Base-by-base conservation (phyloP, 75 land plant genomes). In the Adiantum capillusveneris region DNA sequence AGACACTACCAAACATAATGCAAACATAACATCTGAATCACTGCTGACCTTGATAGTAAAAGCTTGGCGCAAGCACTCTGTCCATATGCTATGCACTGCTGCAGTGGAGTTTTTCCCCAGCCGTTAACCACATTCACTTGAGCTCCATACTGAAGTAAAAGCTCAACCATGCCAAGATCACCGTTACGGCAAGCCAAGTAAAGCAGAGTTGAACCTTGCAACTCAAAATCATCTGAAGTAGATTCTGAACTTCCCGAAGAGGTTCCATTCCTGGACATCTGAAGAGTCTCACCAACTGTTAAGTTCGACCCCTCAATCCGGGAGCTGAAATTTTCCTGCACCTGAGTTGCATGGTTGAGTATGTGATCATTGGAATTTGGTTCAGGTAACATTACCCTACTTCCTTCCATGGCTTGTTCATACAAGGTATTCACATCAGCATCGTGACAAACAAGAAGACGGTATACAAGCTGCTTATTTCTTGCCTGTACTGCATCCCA, bases 401-500 rank as follows among this genome's bases (percentile, higher is more conserved):
- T 62, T 42, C 52, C 39, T 51, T 53, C 60, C 73, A 73, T 62
- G 25, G 74, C 74, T 27, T 80, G 81, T 53, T 90, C 89, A 62
- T 72, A 95, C 9, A 64, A 72, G 43, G 81, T 79, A 28, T 83
- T 78, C 45, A 76, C 50, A 52, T 59, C 69, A 9, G 63, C 76
- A 31, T 79, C 79, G 17, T 79, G 75, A 42, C 49, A 52, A 3
- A 81, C 71, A 61, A 90, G 73, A 14, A 95, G 81, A 25, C 78
- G 80, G 59, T 93, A 88, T 21, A 65, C 75, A 30, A 51, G 70
- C 54, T 74, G 72, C 41, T 84, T 59, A 58, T 87, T 65, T 48
- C 75, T 79, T 26, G 58, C 57, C 55, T 71, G 75, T n/a, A 95
- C 97, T 25, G 99, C 99, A 65, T 90, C 75, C 97, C 97, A 90